Base-by-base conservation (phyloP, 768 basidiomycete species). In the Russula abietina region DNA sequence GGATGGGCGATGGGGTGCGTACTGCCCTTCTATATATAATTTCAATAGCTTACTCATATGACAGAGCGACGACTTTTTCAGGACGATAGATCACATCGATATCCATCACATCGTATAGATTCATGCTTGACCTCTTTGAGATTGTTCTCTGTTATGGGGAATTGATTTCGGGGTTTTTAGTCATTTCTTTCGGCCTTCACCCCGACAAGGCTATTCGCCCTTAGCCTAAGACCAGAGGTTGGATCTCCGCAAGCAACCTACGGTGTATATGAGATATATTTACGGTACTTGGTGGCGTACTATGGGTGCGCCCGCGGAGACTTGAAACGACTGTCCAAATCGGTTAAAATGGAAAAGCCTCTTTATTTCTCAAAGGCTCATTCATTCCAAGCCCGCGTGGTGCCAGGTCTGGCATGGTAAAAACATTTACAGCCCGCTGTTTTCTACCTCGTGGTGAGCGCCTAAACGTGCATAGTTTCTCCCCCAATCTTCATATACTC, bases 71-170 rank as follows among this genome's bases (percentile, higher is more conserved):
- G 62, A 28, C 50, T 50, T 59, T 12, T 41, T 38, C 17, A 24
- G 46, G 17, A 59, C n/a, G 62, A 43, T 19, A 22, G 57, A 55
- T 36, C 53, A 32, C 8, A 55, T 64, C 53, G 62, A 64, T 60
- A 64, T 64, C 24, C 48, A 64, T 36, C 62, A 64, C 45, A n/a
- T 64, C 28, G 10, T 64, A 43, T 64, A 64, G 39, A 39, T 30
- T n/a, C n/a, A 19, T 0, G 1, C n/a, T 36, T 36, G 14, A 24
- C 33, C 32, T 30, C n/a, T 33, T 45, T 57, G 30, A 32, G 11
- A 41, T 51, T 41, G n/a, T 46, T 36, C 55, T 33, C 48, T 16
- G 28, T 39, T 46, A 46, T 19, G 54, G 30, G 30, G n/a, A 39
- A 49, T 48, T 39, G 28, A 28, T 36, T 45, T 54, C 24, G 24